Conservation (phyloP, 306 rosid species). For the Betula pendula region DNA sequence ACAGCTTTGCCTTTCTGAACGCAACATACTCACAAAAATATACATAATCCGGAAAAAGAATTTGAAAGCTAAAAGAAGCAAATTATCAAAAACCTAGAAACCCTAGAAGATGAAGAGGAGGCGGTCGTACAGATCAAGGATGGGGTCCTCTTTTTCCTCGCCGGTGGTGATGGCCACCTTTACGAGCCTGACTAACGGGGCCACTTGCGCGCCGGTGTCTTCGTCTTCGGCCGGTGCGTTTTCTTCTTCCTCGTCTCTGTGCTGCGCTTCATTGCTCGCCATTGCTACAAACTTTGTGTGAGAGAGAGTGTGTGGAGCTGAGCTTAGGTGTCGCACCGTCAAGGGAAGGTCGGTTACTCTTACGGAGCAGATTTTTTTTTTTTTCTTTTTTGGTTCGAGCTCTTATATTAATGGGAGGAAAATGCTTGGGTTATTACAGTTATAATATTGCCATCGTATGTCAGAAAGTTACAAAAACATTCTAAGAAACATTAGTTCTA, state of each 20-base stretch:
- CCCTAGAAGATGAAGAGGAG: not conserved
- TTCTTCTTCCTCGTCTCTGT: slow-evolving; percentile 3
- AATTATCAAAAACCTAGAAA: not conserved
- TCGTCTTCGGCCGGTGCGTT: slow-evolving; percentile 13
- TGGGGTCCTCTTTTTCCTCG: slow-evolving; percentile 15
- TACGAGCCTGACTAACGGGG: slow-evolving; percentile 4
- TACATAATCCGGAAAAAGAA: no score
- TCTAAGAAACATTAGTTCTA: no score
- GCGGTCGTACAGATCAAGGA: not conserved
- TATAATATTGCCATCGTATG: no score
- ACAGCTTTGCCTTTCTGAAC: slow-evolving; percentile 15
- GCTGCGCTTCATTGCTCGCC: slow-evolving; percentile 2
- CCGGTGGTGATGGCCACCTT: slow-evolving; percentile 8
- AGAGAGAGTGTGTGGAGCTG: not conserved
- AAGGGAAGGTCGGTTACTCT: no score
- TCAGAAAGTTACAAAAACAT: no score
- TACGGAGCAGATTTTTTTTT: no score
- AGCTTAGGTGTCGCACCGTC: no score
- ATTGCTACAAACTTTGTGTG: not conserved
- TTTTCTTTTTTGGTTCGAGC: no score
- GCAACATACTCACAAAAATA: not conserved
- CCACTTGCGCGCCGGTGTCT: slow-evolving; percentile 17
- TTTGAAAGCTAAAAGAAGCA: not conserved
- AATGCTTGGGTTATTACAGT: no score
- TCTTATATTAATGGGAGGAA: no score